Evolutionary conservation across 2,329 filamentous ascomycete species (phyloP).

Genomic region (Drechslerella coelobrocha): DNA sequence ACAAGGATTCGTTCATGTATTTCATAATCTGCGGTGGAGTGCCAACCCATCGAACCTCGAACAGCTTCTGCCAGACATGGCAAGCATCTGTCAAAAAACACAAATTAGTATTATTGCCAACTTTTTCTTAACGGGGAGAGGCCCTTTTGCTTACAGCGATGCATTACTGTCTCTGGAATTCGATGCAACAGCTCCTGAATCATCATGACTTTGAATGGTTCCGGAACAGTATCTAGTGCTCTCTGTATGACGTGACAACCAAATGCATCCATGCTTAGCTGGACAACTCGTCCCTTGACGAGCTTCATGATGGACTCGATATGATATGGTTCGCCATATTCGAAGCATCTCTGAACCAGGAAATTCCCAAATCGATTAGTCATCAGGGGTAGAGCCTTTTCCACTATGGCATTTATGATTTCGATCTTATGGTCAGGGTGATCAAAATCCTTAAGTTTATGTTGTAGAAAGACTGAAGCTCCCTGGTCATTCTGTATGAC

Average conservation of each 20-base stretch:
- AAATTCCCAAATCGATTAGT: slow-evolving; percentile 99
- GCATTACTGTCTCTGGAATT: slow-evolving; percentile 97
- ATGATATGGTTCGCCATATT: slow-evolving; percentile 94
- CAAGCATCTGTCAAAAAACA: slow-evolving; percentile 73
- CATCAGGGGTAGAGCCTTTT: slow-evolving; percentile 77
- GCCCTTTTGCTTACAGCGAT: slow-evolving; percentile 67
- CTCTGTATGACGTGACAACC: slow-evolving; percentile 98
- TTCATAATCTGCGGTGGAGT: slow-evolving; percentile 98
- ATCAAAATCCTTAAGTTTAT: slow-evolving; percentile 91
- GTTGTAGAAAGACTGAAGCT: slow-evolving; percentile 96
- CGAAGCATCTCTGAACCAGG: slow-evolving; percentile 96
- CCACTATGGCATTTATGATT: slow-evolving; percentile 85
- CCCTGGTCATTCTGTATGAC: slow-evolving; percentile 99
- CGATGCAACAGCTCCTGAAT: slow-evolving; percentile 94
- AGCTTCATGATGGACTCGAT: slow-evolving; percentile 92
- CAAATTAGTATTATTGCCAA: neutral
- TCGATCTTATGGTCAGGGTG: slow-evolving; percentile 95
- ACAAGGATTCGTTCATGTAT: slow-evolving; percentile 92
- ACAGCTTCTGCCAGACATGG: slow-evolving; percentile 99
- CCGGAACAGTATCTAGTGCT: slow-evolving; percentile 95
- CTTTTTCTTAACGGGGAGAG: neutral
- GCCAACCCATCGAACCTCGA: slow-evolving; percentile 94
- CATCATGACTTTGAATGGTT: slow-evolving; percentile 98
- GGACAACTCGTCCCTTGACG: slow-evolving; percentile 91
- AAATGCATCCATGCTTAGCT: slow-evolving; percentile 96